Conservation (phyloP, 805 yeast genomes). For the Vanderwaltozyma verrucispora region DNA sequence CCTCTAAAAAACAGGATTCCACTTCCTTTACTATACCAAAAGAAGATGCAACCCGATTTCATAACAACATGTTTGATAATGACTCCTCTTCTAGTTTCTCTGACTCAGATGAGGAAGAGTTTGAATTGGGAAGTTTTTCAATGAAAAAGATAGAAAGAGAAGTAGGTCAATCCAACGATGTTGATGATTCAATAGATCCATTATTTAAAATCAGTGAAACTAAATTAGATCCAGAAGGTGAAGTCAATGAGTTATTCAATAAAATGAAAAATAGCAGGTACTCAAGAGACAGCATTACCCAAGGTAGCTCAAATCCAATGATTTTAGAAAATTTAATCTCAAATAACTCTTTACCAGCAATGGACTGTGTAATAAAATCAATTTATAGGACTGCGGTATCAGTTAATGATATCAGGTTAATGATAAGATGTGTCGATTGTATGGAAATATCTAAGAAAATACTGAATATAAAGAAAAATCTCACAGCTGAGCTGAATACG, state of each 20-base stretch:
- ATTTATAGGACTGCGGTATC: conserved; percentile 53
- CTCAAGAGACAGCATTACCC: background rate
- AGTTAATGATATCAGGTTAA: conserved; percentile 53
- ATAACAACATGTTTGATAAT: too few species aligned
- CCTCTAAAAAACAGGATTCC: too few species aligned
- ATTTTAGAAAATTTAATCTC: conserved; percentile 44
- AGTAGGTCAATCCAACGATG: conserved; percentile 13
- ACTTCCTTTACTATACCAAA: too few species aligned
- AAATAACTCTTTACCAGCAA: conserved; percentile 45
- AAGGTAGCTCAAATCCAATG: background rate
- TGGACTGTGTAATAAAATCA: conserved; percentile 44
- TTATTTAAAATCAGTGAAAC: conserved; percentile 10
- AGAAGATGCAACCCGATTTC: too few species aligned
- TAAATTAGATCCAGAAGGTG: background rate
- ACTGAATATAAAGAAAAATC: conserved; percentile 11
- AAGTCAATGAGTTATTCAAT: background rate
- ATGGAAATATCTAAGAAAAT: conserved; percentile 22
- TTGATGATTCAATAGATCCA: conserved; percentile 26
- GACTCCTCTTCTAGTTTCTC: conserved; percentile 5
- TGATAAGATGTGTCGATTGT: conserved; percentile 31
- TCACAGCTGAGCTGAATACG: conserved; percentile 3
- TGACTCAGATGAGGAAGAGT: conserved; percentile 18
- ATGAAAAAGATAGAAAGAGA: conserved; percentile 21
- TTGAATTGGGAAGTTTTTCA: conserved; percentile 23
- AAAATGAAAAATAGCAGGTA: background rate